Evolutionary conservation across 257 asterid species (phyloP), one percentile per base, ranked within the genome.

Genomic region (Linaria vulgaris): DNA sequence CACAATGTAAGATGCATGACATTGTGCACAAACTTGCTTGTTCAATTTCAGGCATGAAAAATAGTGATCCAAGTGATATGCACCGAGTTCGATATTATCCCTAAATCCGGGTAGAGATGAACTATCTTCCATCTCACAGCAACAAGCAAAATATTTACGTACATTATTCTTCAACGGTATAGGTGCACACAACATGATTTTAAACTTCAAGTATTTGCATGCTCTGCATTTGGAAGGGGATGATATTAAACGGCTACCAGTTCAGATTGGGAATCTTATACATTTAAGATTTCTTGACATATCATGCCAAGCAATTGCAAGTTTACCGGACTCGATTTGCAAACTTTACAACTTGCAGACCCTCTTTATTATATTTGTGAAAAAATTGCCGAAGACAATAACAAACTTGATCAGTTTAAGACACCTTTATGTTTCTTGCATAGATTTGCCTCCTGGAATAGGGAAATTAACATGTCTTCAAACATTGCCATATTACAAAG

Each of bases 201-300:
- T 9, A 16, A 51, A 44, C 5, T 75, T 76, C 50, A 66, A 38
- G 37, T 9, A 23, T 21, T 50, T 78, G 61, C 74, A 51, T 24
- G 67, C 53, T 50, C 59, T 74, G 17, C 14, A 27, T 16, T 45
- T 75, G 17, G 6, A 0, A 14, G 21, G 43, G 4, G 12, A 23
- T 2, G 34, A 22, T n/a, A 1, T 31, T 13, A 22, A 20, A 52
- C 48, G 22, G 47, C 3, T 54, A 39, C 59, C 61, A 6, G 6
- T 27, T 17, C 17, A 44, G 11, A 56, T 76, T 0, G 51, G 47
- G 4, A 46, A 66, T 49, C 27, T 76, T 53, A 70, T 59, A 48
- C 78, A 59, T 31, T 67, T 80, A 48, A 60, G 82, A 61, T 67
- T 16, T 54, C 66, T 76, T 30, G 68, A 67, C 12, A 12, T 76